Percentiles rank a stretch among this genome's conserved stretches.
Conservation (phyloP, 331 rosid species). For the Acacia concinna region DNA sequence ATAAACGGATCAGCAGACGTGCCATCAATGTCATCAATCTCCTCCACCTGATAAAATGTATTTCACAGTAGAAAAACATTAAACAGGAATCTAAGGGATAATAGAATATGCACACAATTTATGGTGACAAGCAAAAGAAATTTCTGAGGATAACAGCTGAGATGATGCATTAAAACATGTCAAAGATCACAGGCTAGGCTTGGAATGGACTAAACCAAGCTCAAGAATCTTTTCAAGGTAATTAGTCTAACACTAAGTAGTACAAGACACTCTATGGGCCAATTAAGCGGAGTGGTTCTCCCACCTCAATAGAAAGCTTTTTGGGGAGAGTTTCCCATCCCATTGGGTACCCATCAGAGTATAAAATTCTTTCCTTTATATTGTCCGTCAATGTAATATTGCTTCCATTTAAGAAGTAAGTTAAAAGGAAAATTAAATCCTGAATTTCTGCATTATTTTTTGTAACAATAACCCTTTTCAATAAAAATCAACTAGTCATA, state of each 20-base stretch:
- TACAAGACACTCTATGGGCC: background rate
- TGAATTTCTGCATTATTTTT: background rate
- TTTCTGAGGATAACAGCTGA: conserved; percentile 2
- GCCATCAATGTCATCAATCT: conserved; percentile 91
- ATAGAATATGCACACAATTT: conserved; percentile 16
- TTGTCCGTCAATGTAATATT: background rate
- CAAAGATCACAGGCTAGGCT: conserved; percentile 4
- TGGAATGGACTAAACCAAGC: background rate
- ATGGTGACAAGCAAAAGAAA: background rate
- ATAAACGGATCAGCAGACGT: conserved; percentile 79
- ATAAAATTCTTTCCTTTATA: background rate
- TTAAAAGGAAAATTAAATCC: background rate
- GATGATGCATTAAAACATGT: conserved; percentile 14
- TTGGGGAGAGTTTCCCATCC: background rate
- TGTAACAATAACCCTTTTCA: background rate
- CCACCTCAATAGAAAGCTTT: background rate
- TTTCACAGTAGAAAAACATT: background rate
- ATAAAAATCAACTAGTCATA: conserved; percentile 1
- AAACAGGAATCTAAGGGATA: conserved; percentile 15
- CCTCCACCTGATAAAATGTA: conserved; percentile 75
- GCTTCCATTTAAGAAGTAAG: background rate
- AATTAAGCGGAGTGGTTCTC: background rate
- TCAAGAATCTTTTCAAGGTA: background rate
- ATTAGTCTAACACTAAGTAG: background rate
- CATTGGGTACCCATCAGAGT: background rate